Evolutionary conservation across 2,329 filamentous ascomycete species (phyloP), one percentile per base, ranked within the genome.

Genomic region (Didymella segeticola): DNA sequence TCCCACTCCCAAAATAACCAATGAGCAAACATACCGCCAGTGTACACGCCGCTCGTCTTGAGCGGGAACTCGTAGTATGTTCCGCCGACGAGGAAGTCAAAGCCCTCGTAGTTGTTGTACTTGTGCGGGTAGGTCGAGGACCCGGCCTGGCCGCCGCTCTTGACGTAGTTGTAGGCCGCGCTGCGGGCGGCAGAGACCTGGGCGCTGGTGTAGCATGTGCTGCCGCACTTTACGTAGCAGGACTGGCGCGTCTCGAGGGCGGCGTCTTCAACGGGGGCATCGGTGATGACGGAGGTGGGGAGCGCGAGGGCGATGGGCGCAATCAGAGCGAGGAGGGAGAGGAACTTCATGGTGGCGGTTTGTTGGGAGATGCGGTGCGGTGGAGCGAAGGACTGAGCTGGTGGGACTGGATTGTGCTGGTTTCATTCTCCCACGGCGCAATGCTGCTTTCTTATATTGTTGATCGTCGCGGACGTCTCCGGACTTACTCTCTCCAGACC

Each of bases 41-140:
- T 79, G 68, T 86, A 88, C 1, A 80, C 68, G 17, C 79, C 80
- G 23, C 72, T 77, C 12, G 69, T 73, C 65, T 82, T 59, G 47
- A 89, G 78, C 1, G 86, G 86, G 70, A 87, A 89, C 71, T 89
- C 86, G 56, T 86, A 81, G 68, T 84, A 89, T 0, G 85, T 83
- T 0, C 83, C 83, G 3, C 68, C 58, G 5, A 86, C 80, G 2
- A 77, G 60, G 69, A 89, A 88, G 33, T 77, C 72, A 68, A 89
- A 88, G 15, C 83, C 84, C 66, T 88, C 85, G 62, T 82, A 82
- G 76, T 87, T 82, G 70, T 85, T 82, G 75, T 85, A 87, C 29
- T 72, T 71, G 68, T 87, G 84, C 0, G 85, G 85, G 69, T 87
- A 86, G 48, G 70, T 67, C 57, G 78, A 77, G 33, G 71, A 71